Evolutionary conservation across 176 grass and related monocot species (phyloP), one percentile per base, ranked within the genome.

Genomic region (Oryza coarctata): DNA sequence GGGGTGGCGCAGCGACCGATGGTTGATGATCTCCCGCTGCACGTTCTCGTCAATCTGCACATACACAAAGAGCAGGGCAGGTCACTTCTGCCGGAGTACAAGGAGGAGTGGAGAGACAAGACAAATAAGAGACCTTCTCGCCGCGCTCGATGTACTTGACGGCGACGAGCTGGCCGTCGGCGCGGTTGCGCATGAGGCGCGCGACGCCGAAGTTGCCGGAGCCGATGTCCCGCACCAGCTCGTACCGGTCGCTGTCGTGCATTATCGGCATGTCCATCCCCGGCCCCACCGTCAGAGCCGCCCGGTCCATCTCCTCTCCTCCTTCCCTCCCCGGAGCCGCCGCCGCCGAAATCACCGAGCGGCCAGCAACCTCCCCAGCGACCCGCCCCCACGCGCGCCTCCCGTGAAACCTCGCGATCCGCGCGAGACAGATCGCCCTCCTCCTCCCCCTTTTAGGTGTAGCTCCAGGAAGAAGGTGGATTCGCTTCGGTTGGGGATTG

Each of bases 41-140:
- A 98, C 96, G 87, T 98, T 93, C 85, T 94, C 96, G 88, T 98
- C 96, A 34, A 98, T 98, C 95, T 98, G 86, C 70, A 15, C 9
- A 9, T 9, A 12, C 39, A 12, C 39, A 12, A 41, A 41, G 44
- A 17, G 76, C 0, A 33, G 10, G 20, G 17, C 41, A 33, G 14
- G 26, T 35, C 7, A 35, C 34, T 35, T 35, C 6, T 35, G 34
- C 34, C 2, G 5, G 4, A 35, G 34, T 7, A 29, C 35, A 15
- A 41, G 30, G 17, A 2, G 2, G 7, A 6, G 23, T 18, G 7
- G 11, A 2, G 13, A 12, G 44, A 15, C 3, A 47, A 5, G 44
- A 1, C 13, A 44, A 13, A n/a, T n/a, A n/a, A 12, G 6, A 17
- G 14, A 93, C 90, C 91, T 93, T 97, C 44, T 97, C 94, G 41